Conservation (phyloP, 2,329 filamentous ascomycete species). For the Epichloe coenophiala region DNA sequence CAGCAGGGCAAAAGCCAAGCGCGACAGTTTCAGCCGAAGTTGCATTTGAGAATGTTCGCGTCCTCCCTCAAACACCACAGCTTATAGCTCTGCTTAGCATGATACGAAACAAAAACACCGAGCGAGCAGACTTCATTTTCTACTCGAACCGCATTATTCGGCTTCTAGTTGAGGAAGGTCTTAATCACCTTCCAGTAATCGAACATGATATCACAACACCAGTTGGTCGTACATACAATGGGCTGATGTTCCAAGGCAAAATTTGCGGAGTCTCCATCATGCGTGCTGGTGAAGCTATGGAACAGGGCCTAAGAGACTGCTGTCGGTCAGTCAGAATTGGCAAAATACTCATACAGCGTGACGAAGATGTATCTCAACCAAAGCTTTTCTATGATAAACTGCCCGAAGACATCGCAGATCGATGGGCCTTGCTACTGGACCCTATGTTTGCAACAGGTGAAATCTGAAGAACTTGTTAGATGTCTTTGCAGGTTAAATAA, state of each 20-base stretch:
- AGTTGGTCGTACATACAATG: conserved; percentile 74
- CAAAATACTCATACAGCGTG: conserved; percentile 94
- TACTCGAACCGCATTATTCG: conserved; percentile 98
- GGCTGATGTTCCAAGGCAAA: conserved; percentile 92
- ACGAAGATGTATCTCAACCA: conserved; percentile 85
- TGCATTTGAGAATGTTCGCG: conserved; percentile 73
- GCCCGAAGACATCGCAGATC: conserved; percentile 77
- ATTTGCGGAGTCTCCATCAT: conserved; percentile 99
- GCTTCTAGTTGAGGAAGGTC: conserved; percentile 86
- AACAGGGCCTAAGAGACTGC: conserved; percentile 89
- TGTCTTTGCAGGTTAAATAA: neutral
- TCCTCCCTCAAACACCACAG: conserved; percentile 88
- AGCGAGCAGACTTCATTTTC: conserved; percentile 95
- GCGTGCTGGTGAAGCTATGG: conserved; percentile 96
- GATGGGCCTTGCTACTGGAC: conserved; percentile 89
- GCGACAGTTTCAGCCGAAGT: conserved; percentile 82
- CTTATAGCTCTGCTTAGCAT: conserved; percentile 88
- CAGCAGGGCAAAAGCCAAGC: conserved; percentile 64
- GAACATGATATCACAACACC: conserved; percentile 84
- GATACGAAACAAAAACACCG: conserved; percentile 83
- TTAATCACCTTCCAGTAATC: conserved; percentile 90
- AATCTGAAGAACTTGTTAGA: neutral
- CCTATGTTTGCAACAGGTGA: conserved; percentile 98
- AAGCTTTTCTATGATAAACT: conserved; percentile 97
- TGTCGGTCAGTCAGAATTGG: conserved; percentile 96